Evolutionary conservation across 1,284 basidiomycete species (phyloP).

Genomic region (Phylloboletellus chloephorus): DNA sequence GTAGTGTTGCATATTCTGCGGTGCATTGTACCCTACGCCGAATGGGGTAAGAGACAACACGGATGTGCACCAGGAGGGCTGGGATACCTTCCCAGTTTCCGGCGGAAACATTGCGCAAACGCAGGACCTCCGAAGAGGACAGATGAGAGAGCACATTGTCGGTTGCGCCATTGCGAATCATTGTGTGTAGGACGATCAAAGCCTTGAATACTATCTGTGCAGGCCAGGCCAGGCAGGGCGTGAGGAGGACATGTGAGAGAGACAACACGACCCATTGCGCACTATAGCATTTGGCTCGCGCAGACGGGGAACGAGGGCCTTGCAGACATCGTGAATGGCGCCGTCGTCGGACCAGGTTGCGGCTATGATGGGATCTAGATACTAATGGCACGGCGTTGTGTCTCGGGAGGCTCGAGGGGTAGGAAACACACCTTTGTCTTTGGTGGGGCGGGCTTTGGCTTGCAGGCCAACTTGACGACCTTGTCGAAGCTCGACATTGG

Average conservation of each 20-base stretch:
- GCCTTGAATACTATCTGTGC: conserved; percentile 92
- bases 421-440: conserved; percentile 72
- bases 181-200: conserved; percentile 88
- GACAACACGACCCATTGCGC: conserved; percentile 29
- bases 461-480: conserved; percentile 87
- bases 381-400: conserved; percentile 38
- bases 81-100: conserved; percentile 76
- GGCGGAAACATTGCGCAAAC: conserved; percentile 70
- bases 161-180: conserved; percentile 91
- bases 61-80: background rate
- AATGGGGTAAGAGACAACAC: conserved; percentile 6
- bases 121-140: conserved; percentile 72
- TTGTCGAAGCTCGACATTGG: conserved; percentile 79
- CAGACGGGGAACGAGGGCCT: conserved; percentile 77
- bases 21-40: conserved; percentile 69
- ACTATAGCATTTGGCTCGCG: conserved; percentile 89
- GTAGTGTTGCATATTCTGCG: conserved; percentile 84
- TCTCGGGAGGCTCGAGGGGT: background rate
- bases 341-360: conserved; percentile 93
- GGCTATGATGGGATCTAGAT: conserved; percentile 87
- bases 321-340: conserved; percentile 86
- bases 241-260: conserved; percentile 4
- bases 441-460: conserved; percentile 89
- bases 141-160: conserved; percentile 86
- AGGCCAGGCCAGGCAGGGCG: background rate